Evolutionary conservation across 495 filamentous ascomycete genomes (phyloP).

Genomic region (Aspergillus taichungensis): DNA sequence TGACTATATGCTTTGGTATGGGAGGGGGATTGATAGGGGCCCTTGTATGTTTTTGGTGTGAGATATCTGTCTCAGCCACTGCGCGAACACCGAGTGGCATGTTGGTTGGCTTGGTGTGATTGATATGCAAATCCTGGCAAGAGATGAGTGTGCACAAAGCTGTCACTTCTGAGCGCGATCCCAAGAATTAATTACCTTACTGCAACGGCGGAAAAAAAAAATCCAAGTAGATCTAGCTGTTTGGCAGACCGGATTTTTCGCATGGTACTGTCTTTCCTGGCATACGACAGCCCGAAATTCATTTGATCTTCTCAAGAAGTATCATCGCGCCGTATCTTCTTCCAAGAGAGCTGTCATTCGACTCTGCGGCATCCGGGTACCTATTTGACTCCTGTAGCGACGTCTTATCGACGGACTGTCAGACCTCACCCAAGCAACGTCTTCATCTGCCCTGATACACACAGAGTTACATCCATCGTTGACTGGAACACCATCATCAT

Average conservation of each 20-base stretch:
- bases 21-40: constrained; percentile 14
- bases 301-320: constrained; percentile 12
- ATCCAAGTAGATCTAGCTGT: constrained; percentile 9
- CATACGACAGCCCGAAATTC: constrained; percentile 6
- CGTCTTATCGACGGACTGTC: background rate
- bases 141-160: too few relatives aligned
- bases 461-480: constrained; percentile 16
- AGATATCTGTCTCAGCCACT: too few relatives aligned
- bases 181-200: background rate
- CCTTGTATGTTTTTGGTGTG: constrained; percentile 21
- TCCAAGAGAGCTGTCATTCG: constrained; percentile 5
- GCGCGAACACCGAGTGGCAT: too few relatives aligned
- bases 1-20: constrained; percentile 17
- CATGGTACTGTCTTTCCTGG: constrained; percentile 17
- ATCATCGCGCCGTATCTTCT: constrained; percentile 16
- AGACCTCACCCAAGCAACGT: constrained; percentile 20
- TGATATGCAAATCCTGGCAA: too few relatives aligned
- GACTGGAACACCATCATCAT: constrained; percentile 17
- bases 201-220: constrained; percentile 11
- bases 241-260: constrained; percentile 15
- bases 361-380: constrained; percentile 13
- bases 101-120: too few relatives aligned
- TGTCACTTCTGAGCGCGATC: background rate
- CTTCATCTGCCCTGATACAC: constrained; percentile 13
- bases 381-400: too few relatives aligned